phyloP scores from a whole-genome alignment of 192 early-diverging fungal genomes.

The Backusella luteola region DNA sequence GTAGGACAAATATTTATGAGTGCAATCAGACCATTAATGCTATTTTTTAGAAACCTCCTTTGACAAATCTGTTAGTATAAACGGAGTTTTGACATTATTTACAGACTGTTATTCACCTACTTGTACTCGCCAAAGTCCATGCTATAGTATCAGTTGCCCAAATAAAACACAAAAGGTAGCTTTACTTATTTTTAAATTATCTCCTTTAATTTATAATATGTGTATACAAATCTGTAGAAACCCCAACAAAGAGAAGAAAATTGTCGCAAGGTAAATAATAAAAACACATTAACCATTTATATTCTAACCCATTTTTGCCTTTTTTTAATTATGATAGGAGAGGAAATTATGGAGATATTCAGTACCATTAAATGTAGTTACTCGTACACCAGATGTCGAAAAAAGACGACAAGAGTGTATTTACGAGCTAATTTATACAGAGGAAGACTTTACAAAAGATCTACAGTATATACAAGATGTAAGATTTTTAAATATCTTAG shows the following conservation, averaged over 20 bases:
- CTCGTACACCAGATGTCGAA: constrained; percentile 70
- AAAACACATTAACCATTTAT: neutral
- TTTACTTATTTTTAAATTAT: neutral
- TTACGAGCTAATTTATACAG: constrained; percentile 88
- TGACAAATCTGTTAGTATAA: neutral
- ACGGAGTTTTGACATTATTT: constrained; percentile 84
- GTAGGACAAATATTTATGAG: neutral
- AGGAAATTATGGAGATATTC: constrained; percentile 76
- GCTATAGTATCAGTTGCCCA: constrained; percentile 90
- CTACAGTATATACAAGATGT: constrained; percentile 77
- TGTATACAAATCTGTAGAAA: constrained; percentile 7
- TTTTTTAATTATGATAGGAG: neutral
- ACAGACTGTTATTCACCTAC: constrained; percentile 94
- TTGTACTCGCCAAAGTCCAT: constrained; percentile 71
- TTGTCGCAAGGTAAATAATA: constrained; percentile 34
- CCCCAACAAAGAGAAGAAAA: neutral
- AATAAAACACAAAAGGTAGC: constrained; percentile 61
- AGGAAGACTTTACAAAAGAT: constrained; percentile 87
- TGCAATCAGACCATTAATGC: neutral
- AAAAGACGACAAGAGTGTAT: constrained; percentile 89
- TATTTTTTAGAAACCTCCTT: neutral
- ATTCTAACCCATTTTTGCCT: neutral
- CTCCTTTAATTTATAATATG: neutral
- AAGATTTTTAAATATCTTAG: neutral
- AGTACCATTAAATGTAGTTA: constrained; percentile 74